Conservation (phyloP, 305 asterid genomes). For the Solanum hybrid region DNA sequence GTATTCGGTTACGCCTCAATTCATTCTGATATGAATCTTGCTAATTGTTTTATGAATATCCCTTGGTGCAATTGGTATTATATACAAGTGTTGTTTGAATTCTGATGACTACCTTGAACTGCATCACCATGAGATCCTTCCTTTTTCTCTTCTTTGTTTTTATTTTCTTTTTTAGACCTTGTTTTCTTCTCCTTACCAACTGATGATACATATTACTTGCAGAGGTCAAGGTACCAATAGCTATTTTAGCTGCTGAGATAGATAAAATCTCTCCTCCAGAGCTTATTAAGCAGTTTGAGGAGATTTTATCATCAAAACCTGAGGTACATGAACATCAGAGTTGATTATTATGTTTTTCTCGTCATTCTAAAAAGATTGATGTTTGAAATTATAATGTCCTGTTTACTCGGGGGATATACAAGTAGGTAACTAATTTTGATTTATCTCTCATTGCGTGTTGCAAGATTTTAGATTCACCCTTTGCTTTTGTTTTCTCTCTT, state of each 20-base stretch:
- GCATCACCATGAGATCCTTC: neutral
- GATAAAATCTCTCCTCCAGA: constrained; percentile 33
- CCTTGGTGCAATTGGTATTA: neutral
- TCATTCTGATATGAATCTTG: neutral
- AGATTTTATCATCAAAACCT: constrained; percentile 30
- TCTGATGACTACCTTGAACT: neutral
- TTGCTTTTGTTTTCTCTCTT: neutral
- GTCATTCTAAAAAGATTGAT: neutral
- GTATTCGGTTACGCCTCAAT: neutral
- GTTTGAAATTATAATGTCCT: neutral
- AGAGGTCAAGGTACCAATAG: constrained; percentile 34
- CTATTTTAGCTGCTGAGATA: constrained; percentile 37
- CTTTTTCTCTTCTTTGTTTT: neutral
- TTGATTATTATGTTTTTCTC: neutral
- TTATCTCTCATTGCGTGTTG: neutral
- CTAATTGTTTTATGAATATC: neutral
- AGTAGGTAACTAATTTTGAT: neutral
- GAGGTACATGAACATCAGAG: constrained; percentile 19
- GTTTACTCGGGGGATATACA: neutral
- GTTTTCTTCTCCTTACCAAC: neutral
- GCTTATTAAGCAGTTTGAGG: constrained; percentile 31
- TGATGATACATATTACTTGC: neutral
- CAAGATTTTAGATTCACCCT: neutral
- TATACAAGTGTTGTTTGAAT: neutral
- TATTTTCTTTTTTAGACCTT: neutral